These are phyloP conservation scores for Colletotrichum orbiculare DNA, from an alignment of 2,329 filamentous ascomycete species.

Conservation along the genomic window DNA sequence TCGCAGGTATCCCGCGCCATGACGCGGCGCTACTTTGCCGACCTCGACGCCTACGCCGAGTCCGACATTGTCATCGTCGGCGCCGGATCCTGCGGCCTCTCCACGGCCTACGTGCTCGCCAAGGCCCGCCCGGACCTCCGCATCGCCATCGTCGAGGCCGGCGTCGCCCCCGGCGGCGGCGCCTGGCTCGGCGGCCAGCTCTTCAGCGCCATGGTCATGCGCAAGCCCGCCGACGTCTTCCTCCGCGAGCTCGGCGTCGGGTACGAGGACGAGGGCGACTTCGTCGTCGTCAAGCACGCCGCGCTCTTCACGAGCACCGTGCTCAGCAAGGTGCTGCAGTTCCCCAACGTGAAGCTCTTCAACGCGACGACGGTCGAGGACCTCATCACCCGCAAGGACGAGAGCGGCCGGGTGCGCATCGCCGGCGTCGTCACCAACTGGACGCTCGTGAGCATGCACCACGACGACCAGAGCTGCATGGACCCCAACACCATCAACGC, in stretches of 20 bases:
- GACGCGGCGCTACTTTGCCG: conserved; percentile 91
- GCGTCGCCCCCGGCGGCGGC: conserved; percentile 87
- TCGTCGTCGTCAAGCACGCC: conserved; percentile 93
- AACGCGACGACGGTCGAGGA: conserved; percentile 95
- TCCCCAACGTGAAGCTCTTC: conserved; percentile 96
- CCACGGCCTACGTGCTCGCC: conserved; percentile 84
- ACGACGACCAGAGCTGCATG: conserved; percentile 94
- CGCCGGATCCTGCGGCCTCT: conserved; percentile 88
- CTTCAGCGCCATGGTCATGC: conserved; percentile 95
- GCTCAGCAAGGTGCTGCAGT: conserved; percentile 81
- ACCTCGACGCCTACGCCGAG: conserved; percentile 90
- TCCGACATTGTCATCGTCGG: conserved; percentile 94
- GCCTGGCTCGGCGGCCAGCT: conserved; percentile 95
- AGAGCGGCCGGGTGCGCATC: conserved; percentile 70
- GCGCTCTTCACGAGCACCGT: conserved; percentile 92
- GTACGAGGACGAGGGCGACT: conserved; percentile 83
- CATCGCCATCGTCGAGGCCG: conserved; percentile 91
- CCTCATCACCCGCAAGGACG: conserved; percentile 80
- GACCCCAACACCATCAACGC: conserved; percentile 98
- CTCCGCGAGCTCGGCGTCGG: conserved; percentile 83
- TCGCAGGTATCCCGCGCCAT: conserved; percentile 92
- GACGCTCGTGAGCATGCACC: conserved; percentile 89
- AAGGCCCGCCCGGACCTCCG: conserved; percentile 88
- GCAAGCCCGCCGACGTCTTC: conserved; percentile 90
- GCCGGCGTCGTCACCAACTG: conserved; percentile 96